These are phyloP conservation scores for Fraxinus quadrangulata DNA, from an alignment of 257 asterid species.

Conservation along the genomic window DNA sequence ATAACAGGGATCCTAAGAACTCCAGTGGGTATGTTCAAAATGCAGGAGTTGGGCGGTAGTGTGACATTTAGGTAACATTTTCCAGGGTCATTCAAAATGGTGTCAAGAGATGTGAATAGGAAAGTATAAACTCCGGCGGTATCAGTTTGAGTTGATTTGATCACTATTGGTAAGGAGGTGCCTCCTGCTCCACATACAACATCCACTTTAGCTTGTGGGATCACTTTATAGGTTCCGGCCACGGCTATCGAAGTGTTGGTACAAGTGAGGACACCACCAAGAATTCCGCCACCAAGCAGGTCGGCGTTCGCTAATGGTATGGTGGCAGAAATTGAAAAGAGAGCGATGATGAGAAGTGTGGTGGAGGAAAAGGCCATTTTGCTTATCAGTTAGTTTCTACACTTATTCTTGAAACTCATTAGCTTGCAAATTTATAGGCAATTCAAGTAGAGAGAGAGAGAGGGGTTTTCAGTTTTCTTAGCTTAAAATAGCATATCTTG, in stretches of 20 bases:
- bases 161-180: not conserved
- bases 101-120: not conserved
- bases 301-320: not conserved
- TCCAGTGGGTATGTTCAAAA: slow-evolving; percentile 15
- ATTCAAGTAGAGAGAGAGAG: not conserved
- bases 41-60: slow-evolving; percentile 11
- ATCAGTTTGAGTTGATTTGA: slow-evolving; percentile 18
- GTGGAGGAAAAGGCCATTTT: not conserved
- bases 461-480: not conserved
- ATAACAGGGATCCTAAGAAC: slow-evolving; percentile 18
- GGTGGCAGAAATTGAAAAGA: not conserved
- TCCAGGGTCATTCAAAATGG: slow-evolving; percentile 8
- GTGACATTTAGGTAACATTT: slow-evolving; percentile 13
- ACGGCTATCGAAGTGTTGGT: slow-evolving; percentile 15
- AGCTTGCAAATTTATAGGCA: not conserved
- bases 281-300: not conserved
- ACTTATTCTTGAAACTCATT: not conserved
- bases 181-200: slow-evolving; percentile 21
- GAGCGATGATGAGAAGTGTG: not conserved
- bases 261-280: slow-evolving; percentile 24
- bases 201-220: slow-evolving; percentile 28
- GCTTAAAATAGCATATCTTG: not conserved
- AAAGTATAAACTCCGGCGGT: slow-evolving; percentile 5
- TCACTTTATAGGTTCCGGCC: not conserved
- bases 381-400: not conserved